phyloP scores from a whole-genome alignment of 768 basidiomycete genomes.

The Trametes maxima region DNA sequence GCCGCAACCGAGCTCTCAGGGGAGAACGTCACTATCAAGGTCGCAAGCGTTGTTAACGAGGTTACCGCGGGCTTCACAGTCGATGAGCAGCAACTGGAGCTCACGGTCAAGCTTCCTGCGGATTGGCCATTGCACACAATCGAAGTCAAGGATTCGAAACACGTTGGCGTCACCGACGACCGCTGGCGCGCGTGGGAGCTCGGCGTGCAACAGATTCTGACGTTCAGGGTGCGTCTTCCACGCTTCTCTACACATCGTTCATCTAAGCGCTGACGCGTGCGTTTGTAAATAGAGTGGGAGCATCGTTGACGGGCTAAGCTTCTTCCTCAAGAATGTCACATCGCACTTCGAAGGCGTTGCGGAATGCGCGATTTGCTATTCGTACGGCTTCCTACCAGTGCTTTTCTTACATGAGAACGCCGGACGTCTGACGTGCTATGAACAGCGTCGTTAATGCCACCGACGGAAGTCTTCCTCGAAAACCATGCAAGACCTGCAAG shows the following conservation, averaged over 20 bases:
- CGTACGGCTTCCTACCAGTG: constrained; percentile 48
- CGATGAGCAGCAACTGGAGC: constrained; percentile 93
- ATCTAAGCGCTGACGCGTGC: neutral
- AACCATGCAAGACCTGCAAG: constrained; percentile 92
- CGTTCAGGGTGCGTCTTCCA: constrained; percentile 71
- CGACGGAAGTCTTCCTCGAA: constrained; percentile 85
- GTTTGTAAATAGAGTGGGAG: constrained; percentile 69
- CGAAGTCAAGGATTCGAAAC: constrained; percentile 82
- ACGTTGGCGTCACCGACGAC: constrained; percentile 86
- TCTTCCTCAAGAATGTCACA: constrained; percentile 94
- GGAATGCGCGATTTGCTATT: constrained; percentile 96
- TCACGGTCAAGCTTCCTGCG: constrained; percentile 78
- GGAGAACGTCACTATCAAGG: constrained; percentile 80
- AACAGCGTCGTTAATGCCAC: constrained; percentile 85
- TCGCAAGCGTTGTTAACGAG: constrained; percentile 72
- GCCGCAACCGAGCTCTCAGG: constrained; percentile 60
- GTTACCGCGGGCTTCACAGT: constrained; percentile 83
- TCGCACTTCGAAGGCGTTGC: constrained; percentile 95
- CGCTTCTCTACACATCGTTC: neutral
- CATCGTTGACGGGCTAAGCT: constrained; percentile 80
- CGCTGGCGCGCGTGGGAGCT: constrained; percentile 94
- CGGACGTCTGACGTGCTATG: neutral
- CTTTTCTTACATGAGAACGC: neutral
- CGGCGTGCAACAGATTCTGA: constrained; percentile 88
- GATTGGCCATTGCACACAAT: constrained; percentile 92